These are phyloP conservation scores for Exserohilum turcica DNA, from an alignment of 2,329 filamentous ascomycete species.

Conservation along the genomic window DNA sequence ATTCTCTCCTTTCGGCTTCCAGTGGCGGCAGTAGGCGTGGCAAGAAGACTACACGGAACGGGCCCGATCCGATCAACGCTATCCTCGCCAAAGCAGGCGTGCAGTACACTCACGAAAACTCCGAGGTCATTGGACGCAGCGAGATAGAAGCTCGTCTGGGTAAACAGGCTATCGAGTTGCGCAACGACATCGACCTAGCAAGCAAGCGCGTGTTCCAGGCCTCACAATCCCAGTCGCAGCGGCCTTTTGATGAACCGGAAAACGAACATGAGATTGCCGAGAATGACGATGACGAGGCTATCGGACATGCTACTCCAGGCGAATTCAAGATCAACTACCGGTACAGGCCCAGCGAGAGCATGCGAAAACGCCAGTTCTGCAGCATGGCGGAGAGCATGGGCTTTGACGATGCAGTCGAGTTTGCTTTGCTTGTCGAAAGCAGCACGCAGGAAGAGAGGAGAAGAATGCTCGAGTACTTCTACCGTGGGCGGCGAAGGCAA, in stretches of 20 bases:
- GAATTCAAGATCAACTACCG: conserved; percentile 58
- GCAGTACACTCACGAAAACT: conserved; percentile 95
- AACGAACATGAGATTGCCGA: conserved; percentile 19
- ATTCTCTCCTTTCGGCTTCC: conserved; percentile 35
- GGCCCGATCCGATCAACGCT: conserved; percentile 77
- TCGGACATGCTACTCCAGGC: conserved; percentile 18
- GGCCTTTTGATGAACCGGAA: conserved; percentile 19
- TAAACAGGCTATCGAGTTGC: conserved; percentile 70
- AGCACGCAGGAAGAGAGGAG: conserved; percentile 85
- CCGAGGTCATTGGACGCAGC: conserved; percentile 90
- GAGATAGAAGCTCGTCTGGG: conserved; percentile 87
- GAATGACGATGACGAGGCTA: conserved; percentile 24
- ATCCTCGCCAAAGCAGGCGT: conserved; percentile 89
- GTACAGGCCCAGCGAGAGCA: conserved; percentile 75
- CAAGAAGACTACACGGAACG: conserved; percentile 54
- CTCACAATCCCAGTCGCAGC: conserved; percentile 43
- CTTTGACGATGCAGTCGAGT: conserved; percentile 76
- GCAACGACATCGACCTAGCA: conserved; percentile 57
- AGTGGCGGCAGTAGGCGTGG: conserved; percentile 30
- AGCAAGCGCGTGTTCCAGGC: conserved; percentile 65
- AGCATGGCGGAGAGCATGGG: conserved; percentile 83
- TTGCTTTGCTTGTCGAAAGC: conserved; percentile 86
- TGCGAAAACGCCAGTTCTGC: conserved; percentile 83
- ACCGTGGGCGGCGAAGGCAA: conserved; percentile 66
- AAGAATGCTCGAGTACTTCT: conserved; percentile 80